Evolutionary conservation across 208 protist genomes (phyloP).

Genomic region (Acanthamoeba royreba): DNA sequence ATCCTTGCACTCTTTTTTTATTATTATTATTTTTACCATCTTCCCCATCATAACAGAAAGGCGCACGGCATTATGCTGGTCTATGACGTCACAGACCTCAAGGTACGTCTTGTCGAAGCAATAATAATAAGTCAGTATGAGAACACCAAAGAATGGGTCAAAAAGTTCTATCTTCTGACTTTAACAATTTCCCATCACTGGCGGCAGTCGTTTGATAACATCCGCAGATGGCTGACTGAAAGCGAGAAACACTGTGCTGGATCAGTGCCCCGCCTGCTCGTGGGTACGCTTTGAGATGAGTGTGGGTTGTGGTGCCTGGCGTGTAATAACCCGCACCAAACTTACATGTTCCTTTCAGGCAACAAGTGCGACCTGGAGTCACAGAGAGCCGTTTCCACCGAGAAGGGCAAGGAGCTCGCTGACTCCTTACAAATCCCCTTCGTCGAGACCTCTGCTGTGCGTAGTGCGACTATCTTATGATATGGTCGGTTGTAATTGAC

Average conservation of each 20-base stretch:
- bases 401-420: constrained; percentile 88
- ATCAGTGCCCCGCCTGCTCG: constrained; percentile 98
- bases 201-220: neutral
- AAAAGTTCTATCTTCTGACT: neutral
- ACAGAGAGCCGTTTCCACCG: constrained; percentile 74
- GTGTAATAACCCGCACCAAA: neutral
- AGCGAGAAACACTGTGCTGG: constrained; percentile 97
- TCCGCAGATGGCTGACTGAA: constrained; percentile 84
- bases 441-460: constrained; percentile 95
- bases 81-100: constrained; percentile 94
- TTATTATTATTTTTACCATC: neutral
- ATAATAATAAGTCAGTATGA: neutral
- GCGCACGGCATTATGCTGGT: constrained; percentile 97
- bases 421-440: constrained; percentile 96
- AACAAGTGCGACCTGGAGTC: constrained; percentile 97
- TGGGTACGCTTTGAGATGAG: constrained; percentile 70
- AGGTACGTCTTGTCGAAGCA: constrained; percentile 77
- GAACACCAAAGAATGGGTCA: neutral
- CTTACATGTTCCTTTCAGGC: neutral
- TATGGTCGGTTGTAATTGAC: neutral
- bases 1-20: neutral
- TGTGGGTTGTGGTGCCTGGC: neutral
- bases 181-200: neutral
- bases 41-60: constrained; percentile 75
- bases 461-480: neutral